Conservation (phyloP, 2,329 filamentous ascomycete genomes). For the Monosporascus sp. region DNA sequence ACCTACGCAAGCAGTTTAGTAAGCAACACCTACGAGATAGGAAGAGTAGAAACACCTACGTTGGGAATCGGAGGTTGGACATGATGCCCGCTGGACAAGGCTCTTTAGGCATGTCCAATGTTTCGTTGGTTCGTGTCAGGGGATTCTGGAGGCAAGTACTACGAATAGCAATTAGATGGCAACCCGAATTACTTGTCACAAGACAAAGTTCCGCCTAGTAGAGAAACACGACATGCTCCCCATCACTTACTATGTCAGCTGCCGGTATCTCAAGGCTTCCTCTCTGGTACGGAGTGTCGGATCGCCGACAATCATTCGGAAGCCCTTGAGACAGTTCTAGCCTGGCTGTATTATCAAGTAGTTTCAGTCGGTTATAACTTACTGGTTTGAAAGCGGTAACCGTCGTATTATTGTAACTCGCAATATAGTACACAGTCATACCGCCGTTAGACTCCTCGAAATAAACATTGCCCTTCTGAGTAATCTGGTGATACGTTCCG, state of each 20-base stretch:
- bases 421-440: constrained; percentile 22
- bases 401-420: constrained; percentile 12
- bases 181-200: not conserved
- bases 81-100: constrained; percentile 28
- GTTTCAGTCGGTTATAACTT: not conserved
- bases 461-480: constrained; percentile 19
- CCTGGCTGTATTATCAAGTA: too few relatives aligned
- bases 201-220: not conserved
- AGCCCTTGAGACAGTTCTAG: constrained; percentile 18
- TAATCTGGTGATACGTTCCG: constrained; percentile 28
- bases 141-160: constrained; percentile 31
- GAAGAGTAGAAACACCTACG: constrained; percentile 7
- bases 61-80: constrained; percentile 38
- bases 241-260: constrained; percentile 30
- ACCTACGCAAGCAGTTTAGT: constrained; percentile 14
- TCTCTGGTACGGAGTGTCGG: constrained; percentile 26
- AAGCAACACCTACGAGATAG: too few relatives aligned
- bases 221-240: not conserved
- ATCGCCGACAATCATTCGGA: constrained; percentile 39
- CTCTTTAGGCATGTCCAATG: constrained; percentile 28
- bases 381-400: constrained; percentile 39
- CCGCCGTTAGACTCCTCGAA: constrained; percentile 32
- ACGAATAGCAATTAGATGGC: not conserved
- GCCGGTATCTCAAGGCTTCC: constrained; percentile 31
- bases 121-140: constrained; percentile 29